Evolutionary conservation across 2,329 filamentous ascomycete species (phyloP).

Genomic region (Venturia aucupariae): DNA sequence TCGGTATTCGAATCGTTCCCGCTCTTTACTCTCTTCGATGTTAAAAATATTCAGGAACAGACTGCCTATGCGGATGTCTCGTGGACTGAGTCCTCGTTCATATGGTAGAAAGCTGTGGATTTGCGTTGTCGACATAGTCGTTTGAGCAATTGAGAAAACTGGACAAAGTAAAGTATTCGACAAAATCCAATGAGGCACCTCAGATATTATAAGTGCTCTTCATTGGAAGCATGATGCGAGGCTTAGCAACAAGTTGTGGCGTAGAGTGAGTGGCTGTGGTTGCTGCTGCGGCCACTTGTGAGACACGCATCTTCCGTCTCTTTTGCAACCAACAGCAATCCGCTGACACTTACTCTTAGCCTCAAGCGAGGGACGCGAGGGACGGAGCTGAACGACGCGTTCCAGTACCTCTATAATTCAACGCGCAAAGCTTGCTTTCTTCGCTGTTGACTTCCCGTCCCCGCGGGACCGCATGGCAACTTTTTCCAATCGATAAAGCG

Average conservation of each 20-base stretch:
- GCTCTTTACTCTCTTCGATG: slow-evolving; percentile 13
- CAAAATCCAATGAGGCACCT: not conserved
- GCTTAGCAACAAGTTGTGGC: not conserved
- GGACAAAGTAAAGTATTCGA: not conserved
- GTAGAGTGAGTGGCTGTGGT: not conserved
- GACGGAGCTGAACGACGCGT: not conserved
- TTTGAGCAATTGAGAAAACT: not conserved
- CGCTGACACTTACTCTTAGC: not conserved
- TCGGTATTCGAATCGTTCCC: slow-evolving; percentile 15
- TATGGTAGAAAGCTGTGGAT: slow-evolving; percentile 16
- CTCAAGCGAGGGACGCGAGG: not conserved
- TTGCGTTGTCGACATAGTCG: slow-evolving; percentile 12
- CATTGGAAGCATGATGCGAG: not conserved
- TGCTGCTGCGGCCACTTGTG: not conserved
- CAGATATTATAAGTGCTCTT: not conserved
- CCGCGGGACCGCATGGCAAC: not conserved
- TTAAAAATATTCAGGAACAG: slow-evolving; percentile 16
- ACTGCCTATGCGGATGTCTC: slow-evolving; percentile 15
- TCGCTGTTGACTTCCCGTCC: too few relatives aligned
- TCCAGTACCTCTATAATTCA: not conserved
- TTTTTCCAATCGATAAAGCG: not conserved
- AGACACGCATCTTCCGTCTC: not conserved
- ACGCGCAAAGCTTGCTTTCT: not conserved
- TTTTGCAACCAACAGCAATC: not conserved
- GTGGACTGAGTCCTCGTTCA: slow-evolving; percentile 11